Evolutionary conservation across 345 rosid species (phyloP), one percentile per base, ranked within the genome.

Genomic region (Eucalyptus microcorys): DNA sequence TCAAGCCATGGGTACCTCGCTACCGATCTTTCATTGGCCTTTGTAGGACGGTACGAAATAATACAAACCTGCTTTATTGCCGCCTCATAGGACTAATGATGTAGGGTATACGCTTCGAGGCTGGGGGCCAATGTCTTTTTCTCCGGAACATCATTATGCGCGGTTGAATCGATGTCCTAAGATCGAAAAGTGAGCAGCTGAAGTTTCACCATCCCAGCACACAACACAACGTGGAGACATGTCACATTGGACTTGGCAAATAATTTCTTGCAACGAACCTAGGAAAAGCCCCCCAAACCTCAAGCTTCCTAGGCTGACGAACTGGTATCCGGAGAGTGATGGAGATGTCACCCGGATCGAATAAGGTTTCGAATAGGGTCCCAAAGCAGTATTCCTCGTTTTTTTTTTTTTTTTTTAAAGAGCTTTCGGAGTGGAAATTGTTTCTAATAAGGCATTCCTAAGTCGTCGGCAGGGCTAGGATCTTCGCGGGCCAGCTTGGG

Each of bases 361-460:
- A 7, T 14, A 64, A 64, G 71, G 8, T 30, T 14, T 64, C 71
- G 5, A n/a, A 64, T 64, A n/a, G 3, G 37, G 10, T n/a, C 37
- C 10, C 8, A 16, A 14, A 7, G 21, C 0, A 1, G 9, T n/a
- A 14, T 14, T n/a, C 9, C 10, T 14, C 2, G 2, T 1, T 1
- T 49, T 49, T 4, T 2, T 3, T 24, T 24, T 22, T 22, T 11
- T 57, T 13, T 64, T 2, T 14, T 30, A 14, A 30, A 32, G 37
- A 0, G 9, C 8, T 30, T 3, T 64, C 19, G 7, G 0, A 64
- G 3, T 14, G 19, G 9, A 64, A 30, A 30, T 14, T 64, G 1
- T 64, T 15, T 61, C 9, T 7, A 61, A 55, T 55, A 55, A 55
- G 27, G 13, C 2, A 61, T 61, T 0, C 66, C 66, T 22, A 26